phyloP scores from a whole-genome alignment of 768 basidiomycete species.

The Amanita muscaria region DNA sequence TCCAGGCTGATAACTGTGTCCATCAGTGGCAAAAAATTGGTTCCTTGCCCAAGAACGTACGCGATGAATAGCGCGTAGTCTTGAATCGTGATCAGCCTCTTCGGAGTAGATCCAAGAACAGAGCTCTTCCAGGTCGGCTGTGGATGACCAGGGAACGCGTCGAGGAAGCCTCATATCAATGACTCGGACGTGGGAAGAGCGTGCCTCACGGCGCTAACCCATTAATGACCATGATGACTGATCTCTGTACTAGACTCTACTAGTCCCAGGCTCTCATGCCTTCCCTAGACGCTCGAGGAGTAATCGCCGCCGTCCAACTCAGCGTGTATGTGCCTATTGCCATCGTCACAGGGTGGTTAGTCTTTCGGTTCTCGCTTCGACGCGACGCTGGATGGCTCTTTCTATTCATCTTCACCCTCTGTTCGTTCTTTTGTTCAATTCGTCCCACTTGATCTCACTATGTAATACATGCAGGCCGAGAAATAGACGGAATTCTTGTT shows the following conservation, averaged over 20 bases:
- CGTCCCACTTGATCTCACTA: neutral
- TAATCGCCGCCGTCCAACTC: slow-evolving; percentile 52
- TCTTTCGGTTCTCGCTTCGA: slow-evolving; percentile 46
- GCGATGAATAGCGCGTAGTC: slow-evolving; percentile 50
- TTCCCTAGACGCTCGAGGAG: slow-evolving; percentile 33
- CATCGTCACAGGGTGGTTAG: slow-evolving; percentile 33
- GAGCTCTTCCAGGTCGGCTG: slow-evolving; percentile 64
- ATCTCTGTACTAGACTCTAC: neutral
- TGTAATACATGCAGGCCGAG: slow-evolving; percentile 37
- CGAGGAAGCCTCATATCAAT: slow-evolving; percentile 65
- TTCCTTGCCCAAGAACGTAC: slow-evolving; percentile 31
- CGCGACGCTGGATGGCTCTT: slow-evolving; percentile 62
- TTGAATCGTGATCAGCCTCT: slow-evolving; percentile 49
- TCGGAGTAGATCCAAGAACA: slow-evolving; percentile 70
- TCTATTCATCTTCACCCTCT: slow-evolving; percentile 48
- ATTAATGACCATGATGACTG: neutral
- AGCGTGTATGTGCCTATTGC: slow-evolving; percentile 52
- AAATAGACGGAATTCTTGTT: slow-evolving; percentile 47
- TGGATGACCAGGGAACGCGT: slow-evolving; percentile 69
- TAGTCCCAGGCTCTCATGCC: too few relatives aligned
- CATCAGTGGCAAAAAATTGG: slow-evolving; percentile 4
- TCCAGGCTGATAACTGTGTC: slow-evolving; percentile 74
- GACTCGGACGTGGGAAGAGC: neutral
- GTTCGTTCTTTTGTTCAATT: slow-evolving; percentile 27
- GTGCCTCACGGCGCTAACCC: too few relatives aligned